phyloP scores from a whole-genome alignment of 331 rosid species.

The Malus hybrid region DNA sequence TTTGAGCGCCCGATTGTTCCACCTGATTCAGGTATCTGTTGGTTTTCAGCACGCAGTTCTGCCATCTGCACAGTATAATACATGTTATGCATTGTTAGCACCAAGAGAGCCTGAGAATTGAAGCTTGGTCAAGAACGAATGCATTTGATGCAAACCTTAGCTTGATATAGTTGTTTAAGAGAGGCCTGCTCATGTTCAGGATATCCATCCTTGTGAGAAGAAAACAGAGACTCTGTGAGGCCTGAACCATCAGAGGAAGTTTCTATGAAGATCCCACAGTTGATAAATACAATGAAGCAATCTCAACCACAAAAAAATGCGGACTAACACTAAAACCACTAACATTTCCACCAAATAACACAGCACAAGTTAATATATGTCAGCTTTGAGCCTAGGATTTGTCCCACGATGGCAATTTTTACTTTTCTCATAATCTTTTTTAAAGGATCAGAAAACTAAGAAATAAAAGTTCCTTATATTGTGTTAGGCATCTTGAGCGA shows the following conservation, averaged over 20 bases:
- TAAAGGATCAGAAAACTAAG: background rate
- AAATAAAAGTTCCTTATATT: background rate
- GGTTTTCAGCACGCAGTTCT: slow-evolving; percentile 80
- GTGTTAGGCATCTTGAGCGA: background rate
- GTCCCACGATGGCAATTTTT: background rate
- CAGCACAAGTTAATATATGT: background rate
- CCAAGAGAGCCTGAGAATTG: slow-evolving; percentile 6
- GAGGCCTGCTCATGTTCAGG: slow-evolving; percentile 95
- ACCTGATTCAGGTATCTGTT: slow-evolving; percentile 64
- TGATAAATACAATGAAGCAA: background rate
- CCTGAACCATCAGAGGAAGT: slow-evolving; percentile 49
- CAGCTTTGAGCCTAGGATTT: background rate
- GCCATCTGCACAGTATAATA: slow-evolving; percentile 57
- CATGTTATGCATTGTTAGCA: slow-evolving; percentile 9
- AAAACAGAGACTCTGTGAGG: slow-evolving; percentile 86
- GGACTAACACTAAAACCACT: background rate
- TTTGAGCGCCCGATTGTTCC: slow-evolving; percentile 95
- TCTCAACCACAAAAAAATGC: background rate
- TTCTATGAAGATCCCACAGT: slow-evolving; percentile 11
- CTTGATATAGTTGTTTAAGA: slow-evolving; percentile 75
- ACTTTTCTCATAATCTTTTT: background rate
- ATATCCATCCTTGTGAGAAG: slow-evolving; percentile 92
- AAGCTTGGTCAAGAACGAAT: background rate
- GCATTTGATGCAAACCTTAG: slow-evolving; percentile 61
- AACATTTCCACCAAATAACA: background rate